Conservation (phyloP, 2,329 filamentous ascomycete species). For the Aspergillus brunneoviolaceus region DNA sequence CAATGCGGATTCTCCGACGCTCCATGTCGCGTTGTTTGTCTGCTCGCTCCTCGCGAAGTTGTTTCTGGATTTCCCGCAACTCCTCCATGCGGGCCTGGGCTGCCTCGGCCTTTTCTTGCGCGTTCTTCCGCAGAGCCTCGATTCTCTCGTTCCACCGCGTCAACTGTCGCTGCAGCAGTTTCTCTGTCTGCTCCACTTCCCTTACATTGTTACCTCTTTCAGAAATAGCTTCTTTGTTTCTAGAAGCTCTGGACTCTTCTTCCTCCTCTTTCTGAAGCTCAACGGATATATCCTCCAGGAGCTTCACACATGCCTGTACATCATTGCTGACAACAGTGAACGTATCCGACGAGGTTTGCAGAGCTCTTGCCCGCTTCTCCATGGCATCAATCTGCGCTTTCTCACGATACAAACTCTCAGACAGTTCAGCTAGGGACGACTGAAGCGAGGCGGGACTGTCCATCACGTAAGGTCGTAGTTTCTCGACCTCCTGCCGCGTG, state of each 20-base stretch:
- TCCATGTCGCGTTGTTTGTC: constrained; percentile 93
- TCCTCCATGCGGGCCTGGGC: constrained; percentile 91
- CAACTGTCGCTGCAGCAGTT: constrained; percentile 78
- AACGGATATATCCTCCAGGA: constrained; percentile 81
- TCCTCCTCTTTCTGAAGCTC: constrained; percentile 91
- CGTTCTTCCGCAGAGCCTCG: constrained; percentile 76
- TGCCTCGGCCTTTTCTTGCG: constrained; percentile 74
- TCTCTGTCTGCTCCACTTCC: constrained; percentile 86
- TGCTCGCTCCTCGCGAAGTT: constrained; percentile 77
- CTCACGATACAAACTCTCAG: constrained; percentile 72
- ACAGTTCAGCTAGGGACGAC: constrained; percentile 75
- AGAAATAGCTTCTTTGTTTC: constrained; percentile 81
- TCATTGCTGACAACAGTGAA: constrained; percentile 82
- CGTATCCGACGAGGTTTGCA: constrained; percentile 89
- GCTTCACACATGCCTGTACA: constrained; percentile 81
- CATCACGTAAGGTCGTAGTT: constrained; percentile 86
- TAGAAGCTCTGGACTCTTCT: constrained; percentile 73
- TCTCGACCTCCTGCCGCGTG: constrained; percentile 79
- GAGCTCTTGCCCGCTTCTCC: constrained; percentile 79
- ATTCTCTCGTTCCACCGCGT: constrained; percentile 84
- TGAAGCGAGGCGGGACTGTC: constrained; percentile 85
- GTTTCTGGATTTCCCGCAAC: constrained; percentile 73
- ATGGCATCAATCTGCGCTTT: constrained; percentile 83
- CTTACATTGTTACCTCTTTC: constrained; percentile 86
- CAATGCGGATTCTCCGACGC: constrained; percentile 84